Conservation (phyloP, 2,329 filamentous ascomycete genomes). For the Dendryphion nanum region DNA sequence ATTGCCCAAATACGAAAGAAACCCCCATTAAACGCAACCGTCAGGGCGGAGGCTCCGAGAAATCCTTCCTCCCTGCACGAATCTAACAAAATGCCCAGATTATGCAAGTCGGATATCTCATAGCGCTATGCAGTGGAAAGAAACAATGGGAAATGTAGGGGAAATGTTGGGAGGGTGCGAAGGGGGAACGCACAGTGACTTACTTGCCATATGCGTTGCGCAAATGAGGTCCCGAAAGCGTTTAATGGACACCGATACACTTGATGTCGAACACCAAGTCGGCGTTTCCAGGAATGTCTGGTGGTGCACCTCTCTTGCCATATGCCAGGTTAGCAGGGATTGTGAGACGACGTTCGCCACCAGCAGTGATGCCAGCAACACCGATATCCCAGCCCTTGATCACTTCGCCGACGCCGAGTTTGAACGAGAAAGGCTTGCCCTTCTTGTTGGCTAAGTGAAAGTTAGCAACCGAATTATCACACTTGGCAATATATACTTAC, state of each 20-base stretch:
- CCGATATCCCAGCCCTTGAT: conserved; percentile 99
- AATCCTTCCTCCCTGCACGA: conserved; percentile 43
- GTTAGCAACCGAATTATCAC: conserved; percentile 16
- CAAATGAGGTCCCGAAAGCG: too few species aligned
- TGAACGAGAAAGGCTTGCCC: conserved; percentile 95
- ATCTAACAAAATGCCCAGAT: conserved; percentile 24
- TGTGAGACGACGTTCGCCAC: conserved; percentile 88
- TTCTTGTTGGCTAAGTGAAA: conserved; percentile 84
- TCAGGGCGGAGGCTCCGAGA: conserved; percentile 29
- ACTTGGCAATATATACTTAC: conserved; percentile 54
- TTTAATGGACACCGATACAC: conserved; percentile 49
- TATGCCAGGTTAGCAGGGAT: conserved; percentile 88
- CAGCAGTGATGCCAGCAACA: conserved; percentile 85
- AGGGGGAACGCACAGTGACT: too few species aligned
- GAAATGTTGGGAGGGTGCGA: conserved; percentile 9
- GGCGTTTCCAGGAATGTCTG: conserved; percentile 89
- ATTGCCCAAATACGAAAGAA: conserved; percentile 1
- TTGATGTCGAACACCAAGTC: conserved; percentile 81
- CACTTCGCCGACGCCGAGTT: conserved; percentile 89
- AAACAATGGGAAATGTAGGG: conserved; percentile 14
- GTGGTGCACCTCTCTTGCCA: conserved; percentile 70
- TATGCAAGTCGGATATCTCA: conserved; percentile 46
- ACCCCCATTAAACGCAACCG: too few species aligned
- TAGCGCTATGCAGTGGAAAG: conserved; percentile 33
- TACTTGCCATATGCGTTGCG: too few species aligned